phyloP scores from a whole-genome alignment of 352 stramenopile species.

The Elongisporangium senticosum region DNA sequence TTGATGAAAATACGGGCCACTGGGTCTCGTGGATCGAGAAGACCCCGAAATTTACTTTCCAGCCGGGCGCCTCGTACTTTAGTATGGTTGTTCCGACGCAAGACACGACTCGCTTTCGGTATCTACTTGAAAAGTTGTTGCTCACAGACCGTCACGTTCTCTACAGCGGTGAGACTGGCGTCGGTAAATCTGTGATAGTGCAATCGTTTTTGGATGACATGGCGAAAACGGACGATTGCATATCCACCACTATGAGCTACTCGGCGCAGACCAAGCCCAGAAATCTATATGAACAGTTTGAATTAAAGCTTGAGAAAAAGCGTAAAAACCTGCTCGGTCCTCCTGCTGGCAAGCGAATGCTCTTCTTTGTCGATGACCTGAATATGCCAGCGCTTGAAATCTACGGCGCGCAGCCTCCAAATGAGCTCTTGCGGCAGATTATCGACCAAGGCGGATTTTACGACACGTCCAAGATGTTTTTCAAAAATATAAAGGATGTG shows the following conservation, averaged over 20 bases:
- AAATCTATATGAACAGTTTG: constrained; percentile 83
- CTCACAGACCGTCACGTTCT: constrained; percentile 80
- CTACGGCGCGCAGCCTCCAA: constrained; percentile 90
- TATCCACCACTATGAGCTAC: constrained; percentile 86
- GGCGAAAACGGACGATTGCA: constrained; percentile 73
- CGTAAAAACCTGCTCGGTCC: constrained; percentile 77
- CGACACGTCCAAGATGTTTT: constrained; percentile 92
- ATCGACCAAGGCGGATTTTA: constrained; percentile 89
- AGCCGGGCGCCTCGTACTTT: constrained; percentile 88
- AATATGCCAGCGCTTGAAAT: constrained; percentile 92
- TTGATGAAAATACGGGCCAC: constrained; percentile 68
- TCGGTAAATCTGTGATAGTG: constrained; percentile 92
- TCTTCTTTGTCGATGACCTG: constrained; percentile 90
- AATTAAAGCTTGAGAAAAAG: constrained; percentile 81
- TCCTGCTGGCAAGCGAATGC: constrained; percentile 70
- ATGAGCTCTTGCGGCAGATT: constrained; percentile 88
- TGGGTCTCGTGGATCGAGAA: constrained; percentile 87
- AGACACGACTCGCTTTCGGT: constrained; percentile 93
- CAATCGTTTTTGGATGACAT: constrained; percentile 89
- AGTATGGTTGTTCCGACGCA: constrained; percentile 92
- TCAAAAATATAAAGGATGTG: constrained; percentile 88
- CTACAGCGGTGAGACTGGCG: constrained; percentile 89
- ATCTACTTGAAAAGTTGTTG: constrained; percentile 87
- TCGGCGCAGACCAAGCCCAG: constrained; percentile 84
- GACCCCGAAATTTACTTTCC: constrained; percentile 86